Conservation (phyloP, 139 green algal genomes). For the Tetraselmis chui region DNA sequence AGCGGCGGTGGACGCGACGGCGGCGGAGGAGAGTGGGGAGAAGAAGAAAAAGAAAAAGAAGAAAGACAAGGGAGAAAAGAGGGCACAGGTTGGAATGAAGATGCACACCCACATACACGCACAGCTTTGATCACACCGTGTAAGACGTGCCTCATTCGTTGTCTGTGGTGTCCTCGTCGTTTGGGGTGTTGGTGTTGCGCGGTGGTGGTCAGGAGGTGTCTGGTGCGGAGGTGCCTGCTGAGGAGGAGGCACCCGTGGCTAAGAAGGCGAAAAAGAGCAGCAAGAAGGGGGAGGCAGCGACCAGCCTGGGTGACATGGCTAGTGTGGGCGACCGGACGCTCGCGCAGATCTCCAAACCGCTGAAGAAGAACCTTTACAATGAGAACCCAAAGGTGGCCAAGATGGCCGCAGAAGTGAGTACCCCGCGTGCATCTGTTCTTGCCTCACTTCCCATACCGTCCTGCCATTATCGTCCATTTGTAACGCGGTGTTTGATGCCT, state of each 20-base stretch:
- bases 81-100: too few relatives aligned
- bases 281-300: conserved; percentile 16
- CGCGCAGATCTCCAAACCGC: conserved; percentile 28
- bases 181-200: neutral
- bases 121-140: too few relatives aligned
- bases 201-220: too few relatives aligned
- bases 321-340: conserved; percentile 46
- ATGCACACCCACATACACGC: too few relatives aligned
- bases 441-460: conserved; percentile 78
- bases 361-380: conserved; percentile 59
- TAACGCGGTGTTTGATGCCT: conserved; percentile 30
- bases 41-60: conserved; percentile 18
- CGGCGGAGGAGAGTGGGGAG: conserved; percentile 12
- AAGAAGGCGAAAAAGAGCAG: conserved; percentile 9
- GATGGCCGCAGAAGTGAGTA: conserved; percentile 25
- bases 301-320: conserved; percentile 22
- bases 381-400: conserved; percentile 39
- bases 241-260: neutral
- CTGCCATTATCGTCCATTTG: too few relatives aligned
- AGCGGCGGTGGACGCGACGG: neutral
- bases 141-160: too few relatives aligned
- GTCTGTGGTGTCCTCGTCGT: too few relatives aligned
- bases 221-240: neutral
- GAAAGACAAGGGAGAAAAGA: conserved; percentile 1
- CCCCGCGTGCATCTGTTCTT: conserved; percentile 56